Evolutionary conservation across 441 rosid species (phyloP), one percentile per base, ranked within the genome.

Genomic region (Capsella rubella): DNA sequence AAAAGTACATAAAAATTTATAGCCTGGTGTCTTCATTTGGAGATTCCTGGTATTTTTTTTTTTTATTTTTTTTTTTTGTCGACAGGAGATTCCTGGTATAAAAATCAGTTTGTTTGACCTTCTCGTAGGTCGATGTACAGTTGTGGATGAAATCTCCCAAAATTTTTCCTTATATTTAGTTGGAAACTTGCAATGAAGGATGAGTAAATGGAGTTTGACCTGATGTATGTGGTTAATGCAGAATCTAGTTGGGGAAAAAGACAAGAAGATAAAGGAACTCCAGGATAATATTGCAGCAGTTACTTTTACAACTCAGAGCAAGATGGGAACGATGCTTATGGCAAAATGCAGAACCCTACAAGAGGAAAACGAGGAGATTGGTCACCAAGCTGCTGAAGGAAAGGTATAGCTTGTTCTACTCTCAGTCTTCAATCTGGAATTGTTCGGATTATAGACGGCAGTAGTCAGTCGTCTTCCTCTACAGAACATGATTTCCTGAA

Each of bases 301-400:
- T 76, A 89, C 84, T 80, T 96, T 96, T 68, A 96, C 99, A 60
- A 87, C 97, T 31, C 87, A 86, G 76, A 88, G 98, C 87, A 90
- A 89, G 88, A 91, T 83, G 91, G 99, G 99, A n/a, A 93, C 83
- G 85, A 87, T 94, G 95, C 89, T 96, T 77, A 89, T 96, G 97
- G 93, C 94, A 27, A 96, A 96, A 77, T 93, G 98, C 75, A 89
- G 87, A 82, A 93, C 99, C 60, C 79, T 91, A 80, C 96, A 88
- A 75, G 98, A 93, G 82, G 99, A 96, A 87, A 96, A 96, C 68
- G 97, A 93, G 76, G 99, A 96, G 84, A 91, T 96, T 72, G 99
- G 98, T 57, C 87, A 85, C 77, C 97, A 90, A 84, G 97, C 96
- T 60, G 87, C 95, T 51, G 99, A 93, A 81, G 99, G 99, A 78